Conservation (phyloP, 768 basidiomycete genomes). For the Pleurotus pulmonarius region DNA sequence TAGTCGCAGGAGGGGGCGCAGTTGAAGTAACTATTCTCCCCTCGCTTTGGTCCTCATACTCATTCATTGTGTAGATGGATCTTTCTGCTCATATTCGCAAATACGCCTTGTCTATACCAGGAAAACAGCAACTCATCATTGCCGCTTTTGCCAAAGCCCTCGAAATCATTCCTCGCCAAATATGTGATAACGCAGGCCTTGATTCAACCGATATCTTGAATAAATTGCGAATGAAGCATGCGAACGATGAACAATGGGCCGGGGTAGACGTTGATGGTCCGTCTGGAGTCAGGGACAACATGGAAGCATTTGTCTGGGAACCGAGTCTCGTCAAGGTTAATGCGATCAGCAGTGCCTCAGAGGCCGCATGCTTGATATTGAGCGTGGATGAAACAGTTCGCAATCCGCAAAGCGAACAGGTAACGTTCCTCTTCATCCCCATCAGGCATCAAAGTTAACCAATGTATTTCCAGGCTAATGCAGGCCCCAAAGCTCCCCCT, state of each 20-base stretch:
- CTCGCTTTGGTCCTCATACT: slow-evolving; percentile 10
- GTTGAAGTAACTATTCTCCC: slow-evolving; percentile 62
- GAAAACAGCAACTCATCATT: slow-evolving; percentile 92
- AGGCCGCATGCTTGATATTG: slow-evolving; percentile 93
- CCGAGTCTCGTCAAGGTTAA: slow-evolving; percentile 94
- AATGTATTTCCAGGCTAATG: slow-evolving; percentile 47
- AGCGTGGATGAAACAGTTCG: slow-evolving; percentile 97
- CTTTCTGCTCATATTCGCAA: slow-evolving; percentile 92
- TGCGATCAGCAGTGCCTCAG: slow-evolving; percentile 91
- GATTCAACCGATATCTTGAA: slow-evolving; percentile 98
- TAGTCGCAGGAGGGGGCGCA: slow-evolving; percentile 97
- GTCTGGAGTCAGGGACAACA: slow-evolving; percentile 90
- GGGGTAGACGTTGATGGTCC: slow-evolving; percentile 93
- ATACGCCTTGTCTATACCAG: slow-evolving; percentile 88
- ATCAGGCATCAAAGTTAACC: slow-evolving; percentile 13
- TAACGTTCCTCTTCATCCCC: slow-evolving; percentile 23
- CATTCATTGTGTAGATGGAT: slow-evolving; percentile 69
- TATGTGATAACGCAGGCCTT: slow-evolving; percentile 96
- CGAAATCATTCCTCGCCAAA: slow-evolving; percentile 96
- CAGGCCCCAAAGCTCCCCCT: slow-evolving; percentile 90
- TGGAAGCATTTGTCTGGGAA: slow-evolving; percentile 99
- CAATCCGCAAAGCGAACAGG: slow-evolving; percentile 91
- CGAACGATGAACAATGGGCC: slow-evolving; percentile 82
- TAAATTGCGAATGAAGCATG: slow-evolving; percentile 96
- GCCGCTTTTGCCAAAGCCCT: slow-evolving; percentile 95